Conservation (phyloP, 352 stramenopile species). For the Globisporangium heterothallicum region DNA sequence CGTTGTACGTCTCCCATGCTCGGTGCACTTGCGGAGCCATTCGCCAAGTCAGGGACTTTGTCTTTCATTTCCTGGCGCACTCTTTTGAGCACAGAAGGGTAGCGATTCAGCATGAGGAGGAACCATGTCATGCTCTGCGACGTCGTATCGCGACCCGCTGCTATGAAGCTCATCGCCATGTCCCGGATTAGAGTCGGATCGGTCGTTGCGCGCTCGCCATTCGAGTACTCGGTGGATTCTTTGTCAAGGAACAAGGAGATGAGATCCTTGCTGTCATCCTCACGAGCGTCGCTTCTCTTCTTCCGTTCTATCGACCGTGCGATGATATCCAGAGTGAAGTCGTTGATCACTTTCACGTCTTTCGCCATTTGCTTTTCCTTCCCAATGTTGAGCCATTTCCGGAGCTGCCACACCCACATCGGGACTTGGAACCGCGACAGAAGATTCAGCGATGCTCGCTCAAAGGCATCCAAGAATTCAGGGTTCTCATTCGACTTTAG, state of each 20-base stretch:
- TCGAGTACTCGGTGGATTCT: constrained; percentile 14
- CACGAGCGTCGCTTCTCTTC: neutral
- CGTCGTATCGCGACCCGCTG: constrained; percentile 75
- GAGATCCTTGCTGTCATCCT: constrained; percentile 19
- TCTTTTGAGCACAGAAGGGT: constrained; percentile 30
- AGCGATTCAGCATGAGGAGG: constrained; percentile 62
- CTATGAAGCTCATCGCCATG: constrained; percentile 77
- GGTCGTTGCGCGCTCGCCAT: neutral
- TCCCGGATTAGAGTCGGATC: constrained; percentile 45
- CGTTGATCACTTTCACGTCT: constrained; percentile 9
- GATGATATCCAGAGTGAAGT: constrained; percentile 16
- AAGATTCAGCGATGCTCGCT: constrained; percentile 14
- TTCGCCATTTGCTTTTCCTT: constrained; percentile 10
- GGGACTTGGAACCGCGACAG: constrained; percentile 15
- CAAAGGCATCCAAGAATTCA: constrained; percentile 29
- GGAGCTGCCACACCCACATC: constrained; percentile 20
- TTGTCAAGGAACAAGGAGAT: constrained; percentile 52
- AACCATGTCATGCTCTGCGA: constrained; percentile 70
- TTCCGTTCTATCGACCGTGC: constrained; percentile 1
- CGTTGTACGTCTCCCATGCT: constrained; percentile 38
- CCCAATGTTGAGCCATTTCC: constrained; percentile 17
- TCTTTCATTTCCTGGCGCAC: constrained; percentile 29
- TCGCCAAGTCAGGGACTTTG: constrained; percentile 23
- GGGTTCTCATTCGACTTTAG: constrained; percentile 18
- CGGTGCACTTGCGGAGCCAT: constrained; percentile 13